phyloP scores from a whole-genome alignment of 768 basidiomycete species.

The Cystofilobasidium capitatum region DNA sequence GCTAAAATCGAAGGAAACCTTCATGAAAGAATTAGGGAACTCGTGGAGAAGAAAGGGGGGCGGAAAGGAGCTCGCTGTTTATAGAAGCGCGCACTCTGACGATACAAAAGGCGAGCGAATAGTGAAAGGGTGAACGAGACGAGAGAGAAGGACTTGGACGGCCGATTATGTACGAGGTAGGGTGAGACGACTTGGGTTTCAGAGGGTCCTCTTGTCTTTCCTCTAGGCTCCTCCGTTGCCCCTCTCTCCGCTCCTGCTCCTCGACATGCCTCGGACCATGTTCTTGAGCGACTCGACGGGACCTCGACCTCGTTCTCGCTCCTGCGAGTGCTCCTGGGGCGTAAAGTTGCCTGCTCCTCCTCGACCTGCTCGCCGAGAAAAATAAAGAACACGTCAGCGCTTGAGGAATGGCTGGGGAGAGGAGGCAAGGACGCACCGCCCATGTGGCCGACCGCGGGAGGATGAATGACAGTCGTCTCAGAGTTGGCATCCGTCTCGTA shows the following conservation, averaged over 20 bases:
- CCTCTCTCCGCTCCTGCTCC: conserved; percentile 8
- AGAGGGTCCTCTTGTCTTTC: no score
- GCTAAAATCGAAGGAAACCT: no score
- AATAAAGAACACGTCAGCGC: neutral
- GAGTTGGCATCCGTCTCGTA: neutral
- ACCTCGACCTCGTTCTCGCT: conserved; percentile 5
- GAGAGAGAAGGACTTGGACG: no score
- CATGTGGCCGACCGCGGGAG: neutral
- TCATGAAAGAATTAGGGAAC: no score
- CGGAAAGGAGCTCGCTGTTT: no score
- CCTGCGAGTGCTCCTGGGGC: neutral
- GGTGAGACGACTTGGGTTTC: no score
- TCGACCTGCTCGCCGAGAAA: neutral
- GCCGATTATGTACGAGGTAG: no score
- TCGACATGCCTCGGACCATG: conserved; percentile 9
- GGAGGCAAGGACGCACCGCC: neutral
- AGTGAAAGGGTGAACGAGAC: no score
- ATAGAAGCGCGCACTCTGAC: no score
- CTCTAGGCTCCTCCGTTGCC: no score
- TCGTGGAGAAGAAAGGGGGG: no score
- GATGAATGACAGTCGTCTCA: neutral
- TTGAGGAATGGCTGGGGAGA: neutral
- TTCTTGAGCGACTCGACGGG: conserved; percentile 8
- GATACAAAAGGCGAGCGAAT: no score
- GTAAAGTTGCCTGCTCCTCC: conserved; percentile 14